Percentiles rank a stretch among this genome's conserved stretches.
phyloP scores from a whole-genome alignment of 768 basidiomycete genomes.

The Ramaria rubella region DNA sequence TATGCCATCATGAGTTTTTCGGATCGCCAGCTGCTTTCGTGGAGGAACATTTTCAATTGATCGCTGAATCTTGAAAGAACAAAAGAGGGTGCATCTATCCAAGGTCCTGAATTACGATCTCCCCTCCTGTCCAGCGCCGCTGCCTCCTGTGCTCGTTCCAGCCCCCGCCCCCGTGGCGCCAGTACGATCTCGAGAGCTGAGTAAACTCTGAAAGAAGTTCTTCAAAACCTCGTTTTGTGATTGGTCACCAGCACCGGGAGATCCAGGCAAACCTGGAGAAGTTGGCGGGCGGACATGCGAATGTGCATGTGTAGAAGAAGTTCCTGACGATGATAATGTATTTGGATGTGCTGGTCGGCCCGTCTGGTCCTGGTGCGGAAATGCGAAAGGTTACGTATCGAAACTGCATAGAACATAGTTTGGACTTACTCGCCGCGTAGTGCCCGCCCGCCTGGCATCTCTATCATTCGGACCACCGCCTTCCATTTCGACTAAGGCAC shows the following conservation, averaged over 20 bases:
- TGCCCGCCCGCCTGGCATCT: background rate
- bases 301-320: constrained; percentile 3
- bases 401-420: background rate
- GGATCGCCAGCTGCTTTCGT: no score
- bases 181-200: constrained; percentile 59
- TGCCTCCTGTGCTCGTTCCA: background rate
- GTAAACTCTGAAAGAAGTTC: constrained; percentile 79
- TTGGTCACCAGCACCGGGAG: constrained; percentile 45
- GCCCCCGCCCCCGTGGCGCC: constrained; percentile 26
- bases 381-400: background rate
- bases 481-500: constrained; percentile 86
- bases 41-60: no score
- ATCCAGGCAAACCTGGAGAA: constrained; percentile 12
- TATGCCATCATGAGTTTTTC: no score
- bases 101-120: background rate
- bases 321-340: constrained; percentile 6
- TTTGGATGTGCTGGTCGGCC: background rate
- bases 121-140: background rate
- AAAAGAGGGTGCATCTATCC: no score
- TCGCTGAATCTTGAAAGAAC: no score
- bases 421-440: constrained; percentile 1
- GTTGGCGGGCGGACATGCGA: constrained; percentile 5
- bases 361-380: constrained; percentile 4
- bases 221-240: constrained; percentile 79
- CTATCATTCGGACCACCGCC: constrained; percentile 29